phyloP scores from a whole-genome alignment of 768 basidiomycete species.

The Hygrophoropsis aurantiaca region DNA sequence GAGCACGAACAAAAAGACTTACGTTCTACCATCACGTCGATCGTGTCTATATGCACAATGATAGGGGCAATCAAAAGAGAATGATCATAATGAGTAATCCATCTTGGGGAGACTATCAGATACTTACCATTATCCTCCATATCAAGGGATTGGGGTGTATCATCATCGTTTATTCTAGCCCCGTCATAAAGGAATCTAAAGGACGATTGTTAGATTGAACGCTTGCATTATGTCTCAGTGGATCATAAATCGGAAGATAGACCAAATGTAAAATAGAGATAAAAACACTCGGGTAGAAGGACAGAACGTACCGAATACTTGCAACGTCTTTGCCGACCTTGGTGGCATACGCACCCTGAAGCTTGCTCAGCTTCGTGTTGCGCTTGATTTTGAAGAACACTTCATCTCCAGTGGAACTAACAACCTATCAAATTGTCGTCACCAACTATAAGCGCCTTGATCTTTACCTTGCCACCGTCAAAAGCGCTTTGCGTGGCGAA shows the following conservation, averaged over 20 bases:
- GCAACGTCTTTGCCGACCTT: conserved; percentile 89
- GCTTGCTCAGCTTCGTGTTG: conserved; percentile 87
- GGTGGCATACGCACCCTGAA: conserved; percentile 88
- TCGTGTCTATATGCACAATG: conserved; percentile 58
- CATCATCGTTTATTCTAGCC: conserved; percentile 78
- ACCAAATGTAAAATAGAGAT: conserved; percentile 3
- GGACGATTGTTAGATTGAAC: conserved; percentile 1
- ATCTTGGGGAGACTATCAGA: background rate
- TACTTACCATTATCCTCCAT: conserved; percentile 85
- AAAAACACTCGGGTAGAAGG: background rate
- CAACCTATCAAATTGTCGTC: conserved; percentile 48
- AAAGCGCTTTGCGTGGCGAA: conserved; percentile 3
- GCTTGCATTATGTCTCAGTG: too few species aligned
- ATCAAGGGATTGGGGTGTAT: conserved; percentile 80
- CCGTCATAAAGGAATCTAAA: conserved; percentile 93
- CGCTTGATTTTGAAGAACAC: conserved; percentile 98
- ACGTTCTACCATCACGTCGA: conserved; percentile 98
- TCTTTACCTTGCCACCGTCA: background rate
- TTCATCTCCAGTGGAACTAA: conserved; percentile 76
- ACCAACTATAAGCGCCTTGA: background rate
- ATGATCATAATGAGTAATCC: conserved; percentile 4
- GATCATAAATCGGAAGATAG: background rate
- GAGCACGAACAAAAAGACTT: conserved; percentile 31
- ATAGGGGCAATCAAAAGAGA: background rate
- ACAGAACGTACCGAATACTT: conserved; percentile 74